phyloP scores from a whole-genome alignment of 345 rosid genomes.

The Populus deltoides region DNA sequence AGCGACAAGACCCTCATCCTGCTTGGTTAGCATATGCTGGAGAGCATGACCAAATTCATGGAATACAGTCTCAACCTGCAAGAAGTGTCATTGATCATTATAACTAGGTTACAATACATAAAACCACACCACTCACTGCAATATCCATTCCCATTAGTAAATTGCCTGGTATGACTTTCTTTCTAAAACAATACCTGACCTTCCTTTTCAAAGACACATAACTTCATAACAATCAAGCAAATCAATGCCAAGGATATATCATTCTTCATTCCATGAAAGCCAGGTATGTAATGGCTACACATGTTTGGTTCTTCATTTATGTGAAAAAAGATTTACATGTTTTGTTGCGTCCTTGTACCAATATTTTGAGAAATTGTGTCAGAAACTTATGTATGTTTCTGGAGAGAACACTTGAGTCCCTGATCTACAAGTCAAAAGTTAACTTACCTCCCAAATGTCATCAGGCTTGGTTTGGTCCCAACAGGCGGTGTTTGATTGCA shows the following conservation, averaged over 20 bases:
- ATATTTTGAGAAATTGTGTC: not conserved
- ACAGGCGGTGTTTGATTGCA: slow-evolving; percentile 97
- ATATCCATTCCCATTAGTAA: not conserved
- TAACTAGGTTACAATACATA: not conserved
- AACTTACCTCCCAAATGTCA: slow-evolving; percentile 88
- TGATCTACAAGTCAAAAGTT: not conserved
- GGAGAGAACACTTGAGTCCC: not conserved
- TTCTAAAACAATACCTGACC: not conserved
- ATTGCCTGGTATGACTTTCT: not conserved
- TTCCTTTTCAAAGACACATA: too few relatives aligned
- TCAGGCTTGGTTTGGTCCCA: slow-evolving; percentile 87
- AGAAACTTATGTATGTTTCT: not conserved
- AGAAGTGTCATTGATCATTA: slow-evolving; percentile 6
- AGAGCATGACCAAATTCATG: slow-evolving; percentile 98
- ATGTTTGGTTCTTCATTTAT: not conserved
- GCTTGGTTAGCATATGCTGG: slow-evolving; percentile 90
- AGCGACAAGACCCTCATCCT: slow-evolving; percentile 88
- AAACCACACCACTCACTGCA: slow-evolving; percentile 6
- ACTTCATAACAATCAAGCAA: not conserved
- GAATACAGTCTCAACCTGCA: slow-evolving; percentile 90
- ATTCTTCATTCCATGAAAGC: not conserved
- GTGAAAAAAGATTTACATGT: not conserved
- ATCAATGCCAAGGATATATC: not conserved
- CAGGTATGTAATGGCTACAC: not conserved
- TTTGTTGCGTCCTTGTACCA: not conserved